A percentile compares a stretch with the other conserved stretches of the same genome.
phyloP scores from a whole-genome alignment of 371 early-diverging fungal genomes.

The Chytridiales sp. region DNA sequence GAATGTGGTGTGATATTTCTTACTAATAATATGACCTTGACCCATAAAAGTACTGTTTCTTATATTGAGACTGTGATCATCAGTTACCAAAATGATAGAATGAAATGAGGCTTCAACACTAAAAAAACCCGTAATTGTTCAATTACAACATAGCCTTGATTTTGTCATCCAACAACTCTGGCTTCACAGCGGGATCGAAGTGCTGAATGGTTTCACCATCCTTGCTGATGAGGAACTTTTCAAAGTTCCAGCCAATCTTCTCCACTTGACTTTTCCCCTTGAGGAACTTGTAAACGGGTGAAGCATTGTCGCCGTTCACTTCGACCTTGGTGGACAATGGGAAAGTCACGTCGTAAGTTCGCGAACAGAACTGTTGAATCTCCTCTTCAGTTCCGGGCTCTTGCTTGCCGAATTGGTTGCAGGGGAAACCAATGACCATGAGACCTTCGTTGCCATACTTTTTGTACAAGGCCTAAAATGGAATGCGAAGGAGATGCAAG shows the following conservation, averaged over 20 bases:
- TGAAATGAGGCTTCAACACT: no score
- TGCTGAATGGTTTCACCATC: slow-evolving; percentile 64
- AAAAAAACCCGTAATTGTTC: no score
- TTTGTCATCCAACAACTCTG: slow-evolving; percentile 53
- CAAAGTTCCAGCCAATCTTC: slow-evolving; percentile 37
- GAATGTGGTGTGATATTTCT: no score
- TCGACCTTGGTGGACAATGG: slow-evolving; percentile 76
- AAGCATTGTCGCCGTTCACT: slow-evolving; percentile 32
- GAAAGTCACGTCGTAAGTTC: slow-evolving; percentile 72
- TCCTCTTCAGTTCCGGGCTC: slow-evolving; percentile 53
- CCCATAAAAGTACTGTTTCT: no score
- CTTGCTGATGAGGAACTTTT: slow-evolving; percentile 48
- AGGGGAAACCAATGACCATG: slow-evolving; percentile 61
- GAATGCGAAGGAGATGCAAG: neutral
- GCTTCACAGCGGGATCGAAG: slow-evolving; percentile 59
- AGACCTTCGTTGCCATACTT: slow-evolving; percentile 76
- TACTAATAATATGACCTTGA: no score
- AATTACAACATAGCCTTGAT: no score
- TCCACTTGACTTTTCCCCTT: slow-evolving; percentile 5
- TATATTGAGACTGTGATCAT: no score
- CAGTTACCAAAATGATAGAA: no score
- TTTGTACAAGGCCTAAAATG: slow-evolving; percentile 57
- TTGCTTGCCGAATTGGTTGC: slow-evolving; percentile 57
- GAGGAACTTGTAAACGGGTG: slow-evolving; percentile 40
- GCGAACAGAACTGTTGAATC: slow-evolving; percentile 64